Base-by-base conservation (phyloP, 768 basidiomycete species). In the Hortiboletus flavorubellus region DNA sequence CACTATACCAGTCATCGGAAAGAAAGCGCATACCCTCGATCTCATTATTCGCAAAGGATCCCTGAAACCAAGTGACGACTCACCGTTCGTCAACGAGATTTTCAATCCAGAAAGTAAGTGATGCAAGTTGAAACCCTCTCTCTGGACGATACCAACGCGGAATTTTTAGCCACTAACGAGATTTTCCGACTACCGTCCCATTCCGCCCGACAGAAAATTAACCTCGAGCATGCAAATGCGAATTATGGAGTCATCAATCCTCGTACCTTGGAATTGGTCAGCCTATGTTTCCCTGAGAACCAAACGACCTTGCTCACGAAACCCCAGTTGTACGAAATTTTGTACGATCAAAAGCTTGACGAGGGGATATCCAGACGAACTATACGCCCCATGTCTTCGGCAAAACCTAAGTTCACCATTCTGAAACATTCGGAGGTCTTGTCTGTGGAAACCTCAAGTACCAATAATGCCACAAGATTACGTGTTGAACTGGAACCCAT, bases 181-280 rank as follows among this genome's bases (percentile, higher is more conserved):
- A 66, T 76, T 69, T 82, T 71, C 61, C 60, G 67, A 8, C 61
- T 78, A 21, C 64, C 72, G 14, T 69, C 73, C 16, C 72, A 73
- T 47, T 60, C 70, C 31, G 63, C 60, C 9, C 72, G 79, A 15
- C 68, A 72, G 31, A 55, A 62, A 35, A 65, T 76, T 8, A 65
- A 76, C 5, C 65, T 67, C 33, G 81, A 82, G 53, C 80, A 81
- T 54, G 73, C 74, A 58, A 66, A 64, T 42, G 80, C 81, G 9
- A 82, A 83, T 64, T 81, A 83, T 60, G 76, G 80, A 8, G 78
- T 81, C 21, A 77, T 82, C 6, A 82, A 80, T 60, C 75, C 77
- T 38, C 62, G 67, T 16, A 81, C 79, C 16, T 64, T 79, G n/a
- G 76, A 77, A 54, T 54, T 56, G 23, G 77, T 76, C 55, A 53